A percentile compares a stretch with the other conserved stretches of the same genome.
Evolutionary conservation across 192 early-diverging fungal genomes (phyloP).

Genomic region (Martensiomyces pterosporus): DNA sequence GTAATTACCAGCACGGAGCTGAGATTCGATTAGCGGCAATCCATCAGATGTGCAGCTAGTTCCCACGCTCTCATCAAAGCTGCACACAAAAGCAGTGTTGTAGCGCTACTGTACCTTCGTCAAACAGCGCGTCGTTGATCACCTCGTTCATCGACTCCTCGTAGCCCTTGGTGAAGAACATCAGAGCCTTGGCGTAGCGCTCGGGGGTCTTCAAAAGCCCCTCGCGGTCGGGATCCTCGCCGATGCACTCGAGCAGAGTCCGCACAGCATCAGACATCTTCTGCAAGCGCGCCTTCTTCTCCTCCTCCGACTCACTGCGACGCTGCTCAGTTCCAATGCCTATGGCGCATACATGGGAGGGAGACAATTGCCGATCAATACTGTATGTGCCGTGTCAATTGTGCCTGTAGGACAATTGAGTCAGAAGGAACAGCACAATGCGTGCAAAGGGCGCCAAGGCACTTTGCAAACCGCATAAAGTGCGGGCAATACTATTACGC

Average conservation of each 20-base stretch:
- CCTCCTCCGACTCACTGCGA: conserved; percentile 71
- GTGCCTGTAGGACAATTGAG: too few relatives aligned
- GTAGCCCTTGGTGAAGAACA: conserved; percentile 99
- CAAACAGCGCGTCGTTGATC: conserved; percentile 93
- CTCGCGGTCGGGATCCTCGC: conserved; percentile 92
- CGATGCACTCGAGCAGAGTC: conserved; percentile 86
- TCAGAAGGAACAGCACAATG: too few relatives aligned
- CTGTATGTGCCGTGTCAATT: too few relatives aligned
- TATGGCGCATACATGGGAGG: conserved; percentile 14
- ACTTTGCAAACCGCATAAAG: too few relatives aligned
- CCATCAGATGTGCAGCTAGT: too few relatives aligned
- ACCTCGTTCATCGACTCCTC: conserved; percentile 85
- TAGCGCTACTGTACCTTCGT: conserved; percentile 83
- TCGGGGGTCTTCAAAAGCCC: conserved; percentile 93
- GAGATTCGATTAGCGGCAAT: too few relatives aligned
- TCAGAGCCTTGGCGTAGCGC: conserved; percentile 93
- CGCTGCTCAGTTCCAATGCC: conserved; percentile 78
- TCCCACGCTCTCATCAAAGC: too few relatives aligned
- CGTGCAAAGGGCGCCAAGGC: too few relatives aligned
- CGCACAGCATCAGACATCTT: conserved; percentile 83
- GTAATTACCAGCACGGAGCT: too few relatives aligned
- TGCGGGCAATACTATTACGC: too few relatives aligned
- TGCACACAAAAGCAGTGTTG: too few relatives aligned
- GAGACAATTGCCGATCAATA: too few relatives aligned
- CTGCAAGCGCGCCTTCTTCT: conserved; percentile 62